Evolutionary conservation across 1,139 yeast genomes (phyloP).

Genomic region (Candida tunisiensis): DNA sequence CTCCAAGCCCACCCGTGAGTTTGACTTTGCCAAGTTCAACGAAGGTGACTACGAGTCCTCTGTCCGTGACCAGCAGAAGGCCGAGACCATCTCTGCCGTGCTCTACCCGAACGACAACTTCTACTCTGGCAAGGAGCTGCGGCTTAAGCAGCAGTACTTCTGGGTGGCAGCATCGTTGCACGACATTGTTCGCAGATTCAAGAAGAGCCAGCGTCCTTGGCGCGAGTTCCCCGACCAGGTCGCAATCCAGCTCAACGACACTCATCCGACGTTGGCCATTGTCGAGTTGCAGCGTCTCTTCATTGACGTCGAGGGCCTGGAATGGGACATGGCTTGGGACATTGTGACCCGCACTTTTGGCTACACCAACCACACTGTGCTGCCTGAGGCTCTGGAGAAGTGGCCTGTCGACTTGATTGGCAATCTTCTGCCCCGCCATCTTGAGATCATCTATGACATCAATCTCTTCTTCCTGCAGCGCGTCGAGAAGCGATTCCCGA

Average conservation of each 20-base stretch:
- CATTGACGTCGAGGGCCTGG: constrained; percentile 66
- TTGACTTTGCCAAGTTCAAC: constrained; percentile 83
- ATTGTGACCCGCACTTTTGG: constrained; percentile 73
- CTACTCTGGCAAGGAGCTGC: constrained; percentile 77
- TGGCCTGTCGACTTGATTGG: constrained; percentile 84
- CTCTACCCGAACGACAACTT: constrained; percentile 88
- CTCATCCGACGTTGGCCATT: constrained; percentile 87
- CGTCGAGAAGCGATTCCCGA: constrained; percentile 64
- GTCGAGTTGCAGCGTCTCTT: constrained; percentile 80
- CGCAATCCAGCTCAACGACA: constrained; percentile 88
- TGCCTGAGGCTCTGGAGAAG: constrained; percentile 89
- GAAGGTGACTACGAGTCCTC: constrained; percentile 83
- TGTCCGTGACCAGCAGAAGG: constrained; percentile 69
- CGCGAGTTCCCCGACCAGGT: constrained; percentile 66
- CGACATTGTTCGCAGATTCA: constrained; percentile 82
- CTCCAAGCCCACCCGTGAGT: constrained; percentile 79
- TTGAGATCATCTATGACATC: constrained; percentile 81
- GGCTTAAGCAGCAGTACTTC: constrained; percentile 90
- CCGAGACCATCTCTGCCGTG: constrained; percentile 85
- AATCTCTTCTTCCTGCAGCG: constrained; percentile 62
- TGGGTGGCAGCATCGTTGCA: constrained; percentile 94
- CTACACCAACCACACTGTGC: constrained; percentile 88
- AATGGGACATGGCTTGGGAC: constrained; percentile 76
- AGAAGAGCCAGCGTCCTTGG: constrained; percentile 70
- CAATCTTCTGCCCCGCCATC: constrained; percentile 71